phyloP scores from a whole-genome alignment of 2,329 filamentous ascomycete species.

The Colletotrichum tropicale region DNA sequence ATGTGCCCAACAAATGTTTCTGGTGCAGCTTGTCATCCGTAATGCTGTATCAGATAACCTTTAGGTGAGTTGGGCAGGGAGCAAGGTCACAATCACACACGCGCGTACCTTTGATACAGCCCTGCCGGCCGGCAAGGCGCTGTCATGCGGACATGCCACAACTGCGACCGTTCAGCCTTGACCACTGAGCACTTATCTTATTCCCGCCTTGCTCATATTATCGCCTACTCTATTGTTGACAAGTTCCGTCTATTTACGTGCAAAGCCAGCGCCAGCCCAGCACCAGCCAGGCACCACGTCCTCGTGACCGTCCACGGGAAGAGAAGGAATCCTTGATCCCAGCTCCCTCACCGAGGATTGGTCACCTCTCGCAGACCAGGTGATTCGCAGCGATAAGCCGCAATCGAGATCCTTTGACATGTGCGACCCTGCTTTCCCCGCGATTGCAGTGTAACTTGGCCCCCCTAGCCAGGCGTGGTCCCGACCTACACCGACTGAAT shows the following conservation, averaged over 20 bases:
- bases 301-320: conserved; percentile 2
- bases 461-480: not conserved
- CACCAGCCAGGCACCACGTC: not conserved
- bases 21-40: not conserved
- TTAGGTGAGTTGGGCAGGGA: not conserved
- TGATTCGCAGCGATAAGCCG: conserved; percentile 5
- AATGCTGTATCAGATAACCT: not conserved
- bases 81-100: not conserved
- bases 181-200: not conserved
- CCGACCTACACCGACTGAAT: not conserved
- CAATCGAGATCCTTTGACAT: conserved; percentile 14
- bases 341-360: conserved; percentile 7
- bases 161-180: not conserved
- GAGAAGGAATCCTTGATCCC: not conserved
- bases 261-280: not conserved
- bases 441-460: not conserved
- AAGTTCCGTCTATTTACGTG: not conserved
- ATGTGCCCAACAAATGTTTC: not conserved
- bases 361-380: not conserved
- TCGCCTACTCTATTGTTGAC: not conserved
- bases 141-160: conserved; percentile 10
- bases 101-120: not conserved
- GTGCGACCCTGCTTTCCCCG: not conserved
- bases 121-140: not conserved
- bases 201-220: not conserved